Base-by-base conservation (phyloP, 805 yeast genomes). In the Lachancea meyersii region DNA sequence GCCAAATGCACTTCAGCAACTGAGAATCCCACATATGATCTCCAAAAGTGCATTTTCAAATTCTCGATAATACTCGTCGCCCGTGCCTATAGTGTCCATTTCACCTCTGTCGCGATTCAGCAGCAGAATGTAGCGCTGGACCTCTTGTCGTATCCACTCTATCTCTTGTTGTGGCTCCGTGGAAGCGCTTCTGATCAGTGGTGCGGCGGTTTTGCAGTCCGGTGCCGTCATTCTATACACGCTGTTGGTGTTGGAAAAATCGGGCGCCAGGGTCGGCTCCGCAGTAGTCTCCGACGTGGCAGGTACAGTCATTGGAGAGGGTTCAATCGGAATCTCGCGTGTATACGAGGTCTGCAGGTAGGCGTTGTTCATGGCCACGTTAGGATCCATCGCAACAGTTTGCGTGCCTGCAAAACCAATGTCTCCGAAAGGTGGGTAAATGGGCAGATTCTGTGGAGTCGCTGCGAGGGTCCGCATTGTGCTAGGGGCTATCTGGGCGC, bases 401-500 rank as follows among this genome's bases (percentile, higher is more conserved):
- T 40, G 43, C 2, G 24, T 8, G 10, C 24, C 21, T 8, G 28
- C 24, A 21, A 35, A 7, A 20, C 37, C 35, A 20, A 20, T 10
- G 16, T 40, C 38, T 5, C 38, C 38, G 23, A 34, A 40, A 4
- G 19, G 4, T 5, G 38, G 33, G 14, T 14, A 16, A n/a, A 16
- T 17, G 5, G 38, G 22, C n/a, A 27, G 43, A 21, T 27, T 33
- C 6, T 33, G 43, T 6, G 43, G 43, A 7, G 39, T 23, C 3
- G 41, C 18, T n/a, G 45, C 35, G n/a, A 53, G 43, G 1, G 62
- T 57, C 32, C 60, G 49, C 52, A 57, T 56, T 21, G 63, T 54
- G 41, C 64, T 49, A 45, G 65, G 64, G 1, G 64, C 63, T 30
- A 60, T 55, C 45, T 58, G 63, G 1, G 64, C 53, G 43, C 64